phyloP scores from a whole-genome alignment of 768 basidiomycete species.

The Suillus placidus region DNA sequence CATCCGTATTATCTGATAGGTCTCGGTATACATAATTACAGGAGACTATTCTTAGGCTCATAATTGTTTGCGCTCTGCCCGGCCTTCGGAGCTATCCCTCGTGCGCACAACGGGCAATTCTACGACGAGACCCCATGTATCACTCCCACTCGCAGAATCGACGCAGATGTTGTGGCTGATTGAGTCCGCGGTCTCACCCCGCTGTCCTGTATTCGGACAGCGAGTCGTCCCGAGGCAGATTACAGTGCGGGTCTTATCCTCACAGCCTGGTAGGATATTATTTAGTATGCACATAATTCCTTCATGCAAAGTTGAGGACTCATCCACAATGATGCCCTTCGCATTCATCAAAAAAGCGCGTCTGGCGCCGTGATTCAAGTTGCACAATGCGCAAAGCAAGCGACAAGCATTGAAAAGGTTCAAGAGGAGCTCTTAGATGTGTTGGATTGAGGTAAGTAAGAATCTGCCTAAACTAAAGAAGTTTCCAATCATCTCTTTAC shows the following conservation, averaged over 20 bases:
- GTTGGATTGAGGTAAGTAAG: conserved; percentile 12
- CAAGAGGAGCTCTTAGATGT: conserved; percentile 58
- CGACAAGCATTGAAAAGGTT: conserved; percentile 55
- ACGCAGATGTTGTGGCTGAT: background rate
- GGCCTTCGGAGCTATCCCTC: background rate
- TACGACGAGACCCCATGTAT: background rate
- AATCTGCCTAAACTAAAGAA: background rate
- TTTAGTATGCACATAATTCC: background rate
- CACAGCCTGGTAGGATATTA: background rate
- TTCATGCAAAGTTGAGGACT: conserved; percentile 5
- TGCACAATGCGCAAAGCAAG: conserved; percentile 57
- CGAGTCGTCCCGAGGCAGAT: background rate
- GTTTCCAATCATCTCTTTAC: background rate
- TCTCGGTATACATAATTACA: background rate
- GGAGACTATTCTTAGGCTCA: background rate
- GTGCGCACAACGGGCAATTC: background rate
- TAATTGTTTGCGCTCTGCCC: background rate
- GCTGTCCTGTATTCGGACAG: background rate
- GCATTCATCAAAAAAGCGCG: conserved; percentile 63
- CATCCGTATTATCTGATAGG: background rate
- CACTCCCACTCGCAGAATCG: background rate
- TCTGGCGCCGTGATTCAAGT: conserved; percentile 44
- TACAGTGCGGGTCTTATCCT: background rate
- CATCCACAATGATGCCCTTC: conserved; percentile 47
- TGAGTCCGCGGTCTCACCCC: background rate